Percentiles rank a stretch among this genome's conserved stretches.
These are phyloP conservation scores for Aspergillus novoparasiticus DNA, from an alignment of 2,329 filamentous ascomycete species.

Conservation along the genomic window DNA sequence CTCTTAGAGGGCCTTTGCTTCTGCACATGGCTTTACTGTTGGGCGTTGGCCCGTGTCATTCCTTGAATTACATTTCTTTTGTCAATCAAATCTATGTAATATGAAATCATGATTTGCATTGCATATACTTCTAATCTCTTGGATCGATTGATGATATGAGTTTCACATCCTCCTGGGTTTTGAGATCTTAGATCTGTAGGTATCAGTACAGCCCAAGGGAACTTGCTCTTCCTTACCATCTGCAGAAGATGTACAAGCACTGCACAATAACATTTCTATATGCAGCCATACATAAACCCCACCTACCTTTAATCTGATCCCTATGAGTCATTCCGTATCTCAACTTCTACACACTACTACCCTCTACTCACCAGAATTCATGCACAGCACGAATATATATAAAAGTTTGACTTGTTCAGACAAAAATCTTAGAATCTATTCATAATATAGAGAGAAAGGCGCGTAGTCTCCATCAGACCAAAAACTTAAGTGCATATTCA, in stretches of 20 bases:
- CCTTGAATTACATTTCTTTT: constrained; percentile 19
- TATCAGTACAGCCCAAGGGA: neutral
- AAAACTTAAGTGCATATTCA: neutral
- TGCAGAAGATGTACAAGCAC: neutral
- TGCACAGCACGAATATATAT: neutral
- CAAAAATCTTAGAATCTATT: neutral
- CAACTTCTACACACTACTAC: neutral
- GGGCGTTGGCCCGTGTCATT: constrained; percentile 5
- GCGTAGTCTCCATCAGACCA: neutral
- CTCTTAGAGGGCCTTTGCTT: neutral
- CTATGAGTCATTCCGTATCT: neutral
- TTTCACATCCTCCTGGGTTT: neutral
- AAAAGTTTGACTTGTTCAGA: neutral
- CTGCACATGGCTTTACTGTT: neutral
- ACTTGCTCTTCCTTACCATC: neutral
- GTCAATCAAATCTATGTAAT: constrained; percentile 6
- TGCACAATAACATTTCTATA: neutral
- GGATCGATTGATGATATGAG: neutral
- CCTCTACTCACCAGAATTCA: neutral
- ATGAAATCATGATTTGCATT: constrained; percentile 8
- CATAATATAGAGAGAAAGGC: neutral
- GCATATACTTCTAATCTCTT: constrained; percentile 1
- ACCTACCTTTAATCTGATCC: neutral
- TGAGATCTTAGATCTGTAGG: neutral
- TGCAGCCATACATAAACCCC: neutral